Base-by-base conservation (phyloP, 352 stramenopile species). In the Pilasporangium apinafurcum region DNA sequence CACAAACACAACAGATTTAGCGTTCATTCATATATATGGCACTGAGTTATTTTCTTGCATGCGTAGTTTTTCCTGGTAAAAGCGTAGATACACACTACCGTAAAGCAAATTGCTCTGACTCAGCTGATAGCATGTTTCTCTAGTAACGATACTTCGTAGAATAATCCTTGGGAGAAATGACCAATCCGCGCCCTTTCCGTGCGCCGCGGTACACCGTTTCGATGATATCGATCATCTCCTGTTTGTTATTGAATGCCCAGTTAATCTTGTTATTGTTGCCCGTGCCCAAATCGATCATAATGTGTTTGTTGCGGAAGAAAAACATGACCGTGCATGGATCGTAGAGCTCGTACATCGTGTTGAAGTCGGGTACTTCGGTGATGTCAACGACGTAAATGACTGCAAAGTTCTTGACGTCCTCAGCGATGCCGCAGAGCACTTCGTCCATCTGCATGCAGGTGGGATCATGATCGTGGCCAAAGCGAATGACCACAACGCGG, bases 241-340 rank as follows among this genome's bases (percentile, higher is more conserved):
- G 68, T 64, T 98, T 98, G 63, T 98, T 96, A 47, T 96, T 96
- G 56, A 92, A 94, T 22, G 95, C 92, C 94, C 93, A 98, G 68
- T 98, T 98, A 65, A 99, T 98, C 72, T 99, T 99, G 79, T 99
- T 99, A 74, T 99, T 99, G 77, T 99, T 99, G 52, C 97, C 97
- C 32, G 97, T 99, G 39, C 97, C 97, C 22, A 99, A 62, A 78
- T 99, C 97, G 40, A 99, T 97, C 97, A 99, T 99, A 50, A 99
- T 99, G 68, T 99, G 97, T 70, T 99, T 99, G 76, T 99, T 99
- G 34, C 96, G 85, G 81, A 98, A 99, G 72, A 99, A 99, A 64
- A 99, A 99, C 97, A 99, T 99, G 56, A 98, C 95, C 6, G 95
- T 98, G 65, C 96, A 99, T 18, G 91, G 89, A 63, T 99, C 96